Base-by-base conservation (phyloP, 768 basidiomycete species). In the Lactifluus volemus region DNA sequence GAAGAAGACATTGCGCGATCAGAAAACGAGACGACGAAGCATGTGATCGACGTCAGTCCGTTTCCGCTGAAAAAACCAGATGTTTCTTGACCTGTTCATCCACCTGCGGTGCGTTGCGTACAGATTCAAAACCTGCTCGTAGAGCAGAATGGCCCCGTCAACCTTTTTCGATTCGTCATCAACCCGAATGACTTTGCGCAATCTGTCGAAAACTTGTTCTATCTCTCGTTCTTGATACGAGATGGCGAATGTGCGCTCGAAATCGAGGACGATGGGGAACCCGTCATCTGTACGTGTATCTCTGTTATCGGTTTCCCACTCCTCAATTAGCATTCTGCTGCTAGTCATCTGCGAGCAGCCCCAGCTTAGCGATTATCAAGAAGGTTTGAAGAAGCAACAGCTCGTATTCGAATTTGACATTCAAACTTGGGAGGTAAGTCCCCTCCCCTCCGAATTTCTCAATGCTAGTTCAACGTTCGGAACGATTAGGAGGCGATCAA, bases 201-300 rank as follows among this genome's bases (percentile, higher is more conserved):
- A 70, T 92, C 90, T 0, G 92, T 98, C 14, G 97, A 99, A 74
- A 99, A 99, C 70, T 77, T 96, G 25, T 98, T 99, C 71, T 94
- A 97, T 69, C 79, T 96, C 2, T 92, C 92, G 0, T 98, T 99
- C 75, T 79, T 97, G 63, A 89, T 97, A 49, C 81, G 89, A 34
- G 90, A 95, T 64, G 92, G 88, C 2, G 81, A 83, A 68, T 90
- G 85, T 60, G 86, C 86, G 11, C 76, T 91, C 32, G 87, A 92
- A 65, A 79, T 81, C 6, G 76, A 80, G 36, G 76, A 82, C 8
- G 77, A 87, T 0, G 88, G 85, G 0, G 85, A 90, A 67, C 87
- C 91, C 7, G 70, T 85, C 19, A 83, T 95, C 50, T 86, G 92
- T 92, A 69, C 64, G 86, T 49, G 50, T 11, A 6, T 5, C 34